Conservation (phyloP, 2,329 filamentous ascomycete genomes). For the Rachicladosporium sp. region DNA sequence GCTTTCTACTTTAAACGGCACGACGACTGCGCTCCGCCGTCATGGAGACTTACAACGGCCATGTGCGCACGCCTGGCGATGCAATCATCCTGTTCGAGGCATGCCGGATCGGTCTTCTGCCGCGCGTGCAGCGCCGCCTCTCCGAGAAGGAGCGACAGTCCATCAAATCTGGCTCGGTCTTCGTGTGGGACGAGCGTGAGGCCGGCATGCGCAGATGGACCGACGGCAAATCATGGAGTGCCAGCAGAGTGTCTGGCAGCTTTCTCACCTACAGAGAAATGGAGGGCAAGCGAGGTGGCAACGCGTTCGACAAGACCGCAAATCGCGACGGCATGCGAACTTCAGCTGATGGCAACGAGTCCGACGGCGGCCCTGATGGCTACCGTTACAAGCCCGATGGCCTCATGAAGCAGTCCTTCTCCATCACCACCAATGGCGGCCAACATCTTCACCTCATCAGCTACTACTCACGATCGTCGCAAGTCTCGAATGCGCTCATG, state of each 20-base stretch:
- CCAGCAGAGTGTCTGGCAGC: conserved; percentile 90
- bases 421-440: conserved; percentile 81
- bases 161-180: conserved; percentile 92
- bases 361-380: conserved; percentile 66
- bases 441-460: conserved; percentile 96
- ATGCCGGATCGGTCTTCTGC: conserved; percentile 76
- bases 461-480: conserved; percentile 77
- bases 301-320: conserved; percentile 42
- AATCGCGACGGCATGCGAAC: conserved; percentile 65
- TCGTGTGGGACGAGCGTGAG: conserved; percentile 99
- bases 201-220: conserved; percentile 98
- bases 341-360: conserved; percentile 66
- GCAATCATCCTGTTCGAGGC: conserved; percentile 98
- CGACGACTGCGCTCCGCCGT: too few relatives aligned
- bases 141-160: conserved; percentile 96
- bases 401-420: conserved; percentile 99
- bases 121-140: conserved; percentile 79
- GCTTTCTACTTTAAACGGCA: too few relatives aligned
- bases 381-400: conserved; percentile 94
- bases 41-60: conserved; percentile 96
- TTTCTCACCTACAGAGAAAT: conserved; percentile 97
- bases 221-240: conserved; percentile 97
- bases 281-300: conserved; percentile 90
- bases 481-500: conserved; percentile 57
- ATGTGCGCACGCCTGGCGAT: conserved; percentile 88